Base-by-base conservation (phyloP, 768 basidiomycete species). In the Termitomyces sp. region DNA sequence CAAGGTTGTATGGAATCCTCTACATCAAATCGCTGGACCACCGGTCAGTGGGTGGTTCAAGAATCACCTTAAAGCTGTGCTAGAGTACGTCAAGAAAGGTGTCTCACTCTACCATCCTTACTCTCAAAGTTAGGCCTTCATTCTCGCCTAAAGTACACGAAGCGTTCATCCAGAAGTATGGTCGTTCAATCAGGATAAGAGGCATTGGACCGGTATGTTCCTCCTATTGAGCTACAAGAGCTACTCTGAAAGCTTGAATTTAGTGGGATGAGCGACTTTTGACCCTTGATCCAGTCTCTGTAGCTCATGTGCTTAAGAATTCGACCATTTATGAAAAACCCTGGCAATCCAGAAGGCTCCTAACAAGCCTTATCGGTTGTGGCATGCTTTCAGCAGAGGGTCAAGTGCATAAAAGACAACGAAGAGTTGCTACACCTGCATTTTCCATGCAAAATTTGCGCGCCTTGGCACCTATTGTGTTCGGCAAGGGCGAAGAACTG, bases 371-470 rank as follows among this genome's bases (percentile, higher is more conserved):
- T 58, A 88, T 97, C 57, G 94, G 94, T 0, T 84, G 84, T 55
- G 94, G 90, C 2, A 84, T 92, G 84, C 81, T 92, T 26, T 83
- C 87, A 18, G 86, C 89, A 3, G 91, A 92, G 66, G 90, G 91
- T 1, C 75, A 80, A 26, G 75, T 85, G 18, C 92, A 96, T 72
- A 89, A 81, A 63, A 85, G 91, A 37, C 93, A 94, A 70, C 77
- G 90, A 57, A 81, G 88, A 51, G 85, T 92, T 24, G 84, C 81
- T 2, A 86, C 83, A 0, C 87, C 90, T 7, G 90, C 89, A 0
- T 92, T 93, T 69, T 90, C 88, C 5, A 73, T 82, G n/a, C 88
- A 90, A 65, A 90, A 90, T 61, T 68, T 92, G 72, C 81, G 85
- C 36, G 83, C 79, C 3, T 76, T 92, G 22, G 78, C 88, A 5